Base-by-base conservation (phyloP, 306 rosid genomes). In the Lathyrus oleraceus region DNA sequence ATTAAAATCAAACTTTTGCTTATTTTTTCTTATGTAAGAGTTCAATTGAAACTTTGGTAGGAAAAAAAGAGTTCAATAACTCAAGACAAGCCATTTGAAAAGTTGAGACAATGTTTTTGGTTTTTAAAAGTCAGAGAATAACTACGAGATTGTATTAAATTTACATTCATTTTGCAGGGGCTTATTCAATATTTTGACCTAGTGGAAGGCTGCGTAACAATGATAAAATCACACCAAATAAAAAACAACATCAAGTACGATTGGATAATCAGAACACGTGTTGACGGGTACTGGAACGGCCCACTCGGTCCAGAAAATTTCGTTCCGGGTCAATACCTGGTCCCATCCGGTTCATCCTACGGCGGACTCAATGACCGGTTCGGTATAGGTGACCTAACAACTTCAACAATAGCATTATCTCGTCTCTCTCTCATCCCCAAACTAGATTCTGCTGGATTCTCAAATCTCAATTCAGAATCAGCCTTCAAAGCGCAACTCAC, bases 251-350 rank as follows among this genome's bases (percentile, higher is more conserved):
- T 93, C 77, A 85, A 72, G 0, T 93, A 93, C 80, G 90, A 93
- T 14, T 93, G 98, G 98, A 73, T 93, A 47, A 74, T 93, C 71
- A 83, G 98, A 65, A 93, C 98, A n/a, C 83, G 98, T 42, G 98
- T 93, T 0, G 98, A 93, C 30, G 96, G 90, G 1, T 93, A 79
- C 70, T 93, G 98, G 98, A 93, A 85, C 49, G 81, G 70, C n/a
- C 97, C 94, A 10, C 82, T 93, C 3, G 61, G 75, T 30, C 85
- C 97, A 0, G 71, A 77, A 16, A 80, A 60, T 78, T 93, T 93
- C 10, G 20, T 90, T 1, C 67, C 67, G 3, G 85, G 86, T 0
- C 63, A 61, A 14, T 93, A 93, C 76, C 20, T 90, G 44, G 97
- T 93, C 27, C 97, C 98, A 17, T 78, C 86, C 0, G 97, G 98